phyloP scores from a whole-genome alignment of 2,329 filamentous ascomycete genomes.

The Xylariaceae sp. region DNA sequence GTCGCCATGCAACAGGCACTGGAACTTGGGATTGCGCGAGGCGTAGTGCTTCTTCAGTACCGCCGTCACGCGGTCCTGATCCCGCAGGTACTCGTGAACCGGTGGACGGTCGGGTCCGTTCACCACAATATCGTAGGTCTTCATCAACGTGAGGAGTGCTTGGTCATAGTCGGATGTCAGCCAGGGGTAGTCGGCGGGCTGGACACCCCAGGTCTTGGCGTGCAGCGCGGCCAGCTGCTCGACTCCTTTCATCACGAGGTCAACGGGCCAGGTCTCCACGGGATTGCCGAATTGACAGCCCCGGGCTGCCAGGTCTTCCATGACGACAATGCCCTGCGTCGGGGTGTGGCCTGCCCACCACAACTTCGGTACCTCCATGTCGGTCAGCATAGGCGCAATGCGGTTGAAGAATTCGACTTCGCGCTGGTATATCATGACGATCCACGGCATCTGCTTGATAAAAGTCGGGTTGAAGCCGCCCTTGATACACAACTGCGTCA shows the following conservation, averaged over 20 bases:
- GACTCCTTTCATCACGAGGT: slow-evolving; percentile 24
- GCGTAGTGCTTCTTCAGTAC: slow-evolving; percentile 31
- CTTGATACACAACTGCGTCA: slow-evolving; percentile 24
- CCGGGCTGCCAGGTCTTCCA: slow-evolving; percentile 25
- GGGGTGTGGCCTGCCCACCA: slow-evolving; percentile 24
- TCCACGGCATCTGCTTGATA: slow-evolving; percentile 22
- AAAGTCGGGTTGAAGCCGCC: slow-evolving; percentile 28
- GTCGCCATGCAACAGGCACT: slow-evolving; percentile 34
- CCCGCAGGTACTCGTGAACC: slow-evolving; percentile 26
- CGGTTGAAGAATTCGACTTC: slow-evolving; percentile 29
- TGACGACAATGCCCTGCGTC: slow-evolving; percentile 26
- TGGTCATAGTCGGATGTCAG: slow-evolving; percentile 29
- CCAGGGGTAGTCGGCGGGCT: slow-evolving; percentile 28
- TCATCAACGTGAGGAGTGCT: slow-evolving; percentile 25
- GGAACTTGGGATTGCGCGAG: slow-evolving; percentile 31
- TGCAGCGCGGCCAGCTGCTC: slow-evolving; percentile 35
- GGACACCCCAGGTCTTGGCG: slow-evolving; percentile 27
- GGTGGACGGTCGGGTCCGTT: slow-evolving; percentile 24
- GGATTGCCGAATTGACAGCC: slow-evolving; percentile 24
- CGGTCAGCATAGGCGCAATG: slow-evolving; percentile 21
- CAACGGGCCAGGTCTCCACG: slow-evolving; percentile 21
- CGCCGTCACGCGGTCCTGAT: slow-evolving; percentile 27
- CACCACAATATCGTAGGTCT: slow-evolving; percentile 26
- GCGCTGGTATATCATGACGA: slow-evolving; percentile 26
- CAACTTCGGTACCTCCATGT: slow-evolving; percentile 22